phyloP scores from a whole-genome alignment of 495 filamentous ascomycete genomes.

The Aspergillus panamensis region DNA sequence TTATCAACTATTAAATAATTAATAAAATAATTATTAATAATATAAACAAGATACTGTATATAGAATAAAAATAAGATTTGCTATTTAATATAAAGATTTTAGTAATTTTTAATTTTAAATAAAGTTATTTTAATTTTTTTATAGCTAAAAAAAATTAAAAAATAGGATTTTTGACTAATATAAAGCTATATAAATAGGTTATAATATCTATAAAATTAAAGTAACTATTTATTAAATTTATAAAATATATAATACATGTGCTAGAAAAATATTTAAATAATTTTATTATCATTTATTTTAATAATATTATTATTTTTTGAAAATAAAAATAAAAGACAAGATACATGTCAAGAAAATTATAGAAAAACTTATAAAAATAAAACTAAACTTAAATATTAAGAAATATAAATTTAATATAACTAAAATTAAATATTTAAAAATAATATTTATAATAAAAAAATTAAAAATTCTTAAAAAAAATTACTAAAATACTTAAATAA shows the following conservation, averaged over 20 bases:
- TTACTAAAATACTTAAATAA: too few relatives aligned
- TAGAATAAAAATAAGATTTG: conserved; percentile 7
- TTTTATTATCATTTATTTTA: not conserved
- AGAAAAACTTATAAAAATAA: too few relatives aligned
- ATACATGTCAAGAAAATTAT: too few relatives aligned
- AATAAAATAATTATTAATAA: conserved; percentile 6
- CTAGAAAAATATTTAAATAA: not conserved
- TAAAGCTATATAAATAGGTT: conserved; percentile 4
- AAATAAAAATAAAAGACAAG: too few relatives aligned
- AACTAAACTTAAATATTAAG: too few relatives aligned
- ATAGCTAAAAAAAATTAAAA: conserved; percentile 10
- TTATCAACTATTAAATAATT: too few relatives aligned
- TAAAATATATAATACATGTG: not conserved
- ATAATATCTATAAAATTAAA: conserved; percentile 1
- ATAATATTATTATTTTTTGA: not conserved
- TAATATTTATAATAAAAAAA: too few relatives aligned
- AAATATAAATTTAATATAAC: too few relatives aligned
- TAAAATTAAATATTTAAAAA: too few relatives aligned
- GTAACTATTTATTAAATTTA: not conserved
- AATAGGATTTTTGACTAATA: not conserved
- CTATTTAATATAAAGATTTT: not conserved
- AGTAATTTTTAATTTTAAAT: not conserved
- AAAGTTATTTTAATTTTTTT: too few relatives aligned
- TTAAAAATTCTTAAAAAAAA: too few relatives aligned
- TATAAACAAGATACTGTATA: conserved; percentile 6